These are phyloP conservation scores for Arthrocladium fulminans DNA, from an alignment of 2,329 filamentous ascomycete species.

Conservation along the genomic window DNA sequence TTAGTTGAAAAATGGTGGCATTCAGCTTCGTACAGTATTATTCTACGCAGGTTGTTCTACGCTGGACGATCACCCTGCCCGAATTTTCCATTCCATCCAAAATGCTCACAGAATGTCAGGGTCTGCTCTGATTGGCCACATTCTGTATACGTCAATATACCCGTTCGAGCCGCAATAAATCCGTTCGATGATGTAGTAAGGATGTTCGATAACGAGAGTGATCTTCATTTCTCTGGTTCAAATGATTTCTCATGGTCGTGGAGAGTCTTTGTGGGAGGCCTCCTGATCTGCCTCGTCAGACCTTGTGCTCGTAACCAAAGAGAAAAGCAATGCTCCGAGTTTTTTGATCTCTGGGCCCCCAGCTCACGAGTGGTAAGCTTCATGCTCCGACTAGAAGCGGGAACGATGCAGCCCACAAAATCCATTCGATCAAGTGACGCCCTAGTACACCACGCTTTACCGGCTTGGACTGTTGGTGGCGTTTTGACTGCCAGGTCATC, in stretches of 20 bases:
- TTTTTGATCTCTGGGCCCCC: not conserved
- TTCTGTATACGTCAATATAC: not conserved
- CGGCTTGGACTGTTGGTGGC: not conserved
- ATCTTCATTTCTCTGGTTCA: not conserved
- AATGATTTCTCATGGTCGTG: not conserved
- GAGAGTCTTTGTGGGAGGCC: not conserved
- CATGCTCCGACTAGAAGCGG: not conserved
- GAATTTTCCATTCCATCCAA: not conserved
- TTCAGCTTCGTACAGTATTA: not conserved
- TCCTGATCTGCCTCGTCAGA: not conserved
- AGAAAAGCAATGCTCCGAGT: not conserved
- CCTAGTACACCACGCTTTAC: not conserved
- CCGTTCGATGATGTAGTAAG: not conserved
- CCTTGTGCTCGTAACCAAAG: not conserved
- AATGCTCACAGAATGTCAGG: not conserved
- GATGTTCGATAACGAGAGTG: not conserved
- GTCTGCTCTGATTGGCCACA: constrained; percentile 1
- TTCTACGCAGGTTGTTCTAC: not conserved
- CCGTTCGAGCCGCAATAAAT: not conserved
- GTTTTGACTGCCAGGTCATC: not conserved
- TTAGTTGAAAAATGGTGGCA: not conserved
- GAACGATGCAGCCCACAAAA: not conserved
- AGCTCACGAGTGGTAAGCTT: not conserved
- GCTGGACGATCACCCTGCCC: not conserved
- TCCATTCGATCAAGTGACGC: not conserved